Base-by-base conservation (phyloP, 345 rosid genomes). In the Boechera retrofracta region DNA sequence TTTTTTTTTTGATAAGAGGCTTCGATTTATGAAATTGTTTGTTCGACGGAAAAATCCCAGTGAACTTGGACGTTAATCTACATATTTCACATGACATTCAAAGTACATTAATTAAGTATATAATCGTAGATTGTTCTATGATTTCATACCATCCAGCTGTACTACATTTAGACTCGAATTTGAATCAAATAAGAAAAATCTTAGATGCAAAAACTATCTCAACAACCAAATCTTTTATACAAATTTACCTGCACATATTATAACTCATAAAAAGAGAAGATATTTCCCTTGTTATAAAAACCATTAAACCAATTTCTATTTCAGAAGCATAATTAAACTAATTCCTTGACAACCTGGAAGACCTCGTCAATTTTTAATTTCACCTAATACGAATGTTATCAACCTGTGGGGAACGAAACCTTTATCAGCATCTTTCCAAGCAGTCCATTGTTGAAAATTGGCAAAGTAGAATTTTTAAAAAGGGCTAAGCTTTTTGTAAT, bases 381-480 rank as follows among this genome's bases (percentile, higher is more conserved):
- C 63, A 76, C 64, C 80, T 53, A 69, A 33, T 69, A 36, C 36
- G 71, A 76, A 62, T 53, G 36, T 76, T 6, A 48, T n/a, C 21
- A 48, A 48, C 53, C 53, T n/a, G 55, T 55, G 60, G 7, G 60
- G 59, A 55, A 55, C 35, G 36, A 29, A 55, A 12, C 60, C 4
- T 15, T 29, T 31, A 53, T 63, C 77, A 51, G 36, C 66, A 55
- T 8, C 21, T 64, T 65, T 44, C 57, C 68, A 38, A 76, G 56
- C 39, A 77, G 52, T n/a, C 80, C 80, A 70, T 54, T 62, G 6
- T 77, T 71, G 72, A 56, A 77, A 48, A 56, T 18, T 64, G 53
- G 15, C 10, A 77, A 77, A 77, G 67, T 28, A 29, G 6, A 55
- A 64, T 71, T 71, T 44, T 10, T 2, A 2, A 32, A 28, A 36